A percentile compares a stretch with the other conserved stretches of the same genome.
Evolutionary conservation across 2,329 filamentous ascomycete genomes (phyloP).

Genomic region (Macrophomina tecta): DNA sequence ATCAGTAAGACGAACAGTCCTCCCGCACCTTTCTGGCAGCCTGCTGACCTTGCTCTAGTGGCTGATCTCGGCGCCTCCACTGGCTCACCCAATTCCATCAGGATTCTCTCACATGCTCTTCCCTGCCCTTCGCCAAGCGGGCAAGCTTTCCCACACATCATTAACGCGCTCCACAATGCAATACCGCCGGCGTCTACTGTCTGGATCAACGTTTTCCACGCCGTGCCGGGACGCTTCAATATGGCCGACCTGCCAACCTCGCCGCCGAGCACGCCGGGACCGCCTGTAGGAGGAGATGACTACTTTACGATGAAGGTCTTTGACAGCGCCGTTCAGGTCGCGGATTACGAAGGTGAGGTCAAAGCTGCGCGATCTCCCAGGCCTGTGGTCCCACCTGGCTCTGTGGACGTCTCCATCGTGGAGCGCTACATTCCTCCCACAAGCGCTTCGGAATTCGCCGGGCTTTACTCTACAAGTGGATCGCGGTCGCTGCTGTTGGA

Average conservation of each 20-base stretch:
- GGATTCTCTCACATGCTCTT: constrained; percentile 66
- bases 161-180: constrained; percentile 61
- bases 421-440: constrained; percentile 71
- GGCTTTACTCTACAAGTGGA: constrained; percentile 62
- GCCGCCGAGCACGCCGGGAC: constrained; percentile 65
- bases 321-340: constrained; percentile 65
- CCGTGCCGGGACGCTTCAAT: constrained; percentile 66
- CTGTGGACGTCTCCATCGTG: constrained; percentile 65
- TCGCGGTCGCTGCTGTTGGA: constrained; percentile 64
- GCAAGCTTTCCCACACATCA: constrained; percentile 61
- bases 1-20: constrained; percentile 38
- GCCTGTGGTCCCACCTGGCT: constrained; percentile 65
- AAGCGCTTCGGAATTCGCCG: constrained; percentile 62
- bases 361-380: constrained; percentile 58
- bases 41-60: constrained; percentile 34
- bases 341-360: constrained; percentile 62
- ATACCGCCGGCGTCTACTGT: constrained; percentile 58
- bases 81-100: constrained; percentile 51
- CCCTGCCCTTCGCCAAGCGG: constrained; percentile 59
- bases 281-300: constrained; percentile 58
- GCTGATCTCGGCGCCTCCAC: constrained; percentile 41
- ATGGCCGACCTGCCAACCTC: constrained; percentile 67
- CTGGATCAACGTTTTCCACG: constrained; percentile 70
- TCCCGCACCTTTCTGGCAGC: not conserved
- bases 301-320: constrained; percentile 69